A percentile compares a stretch with the other conserved stretches of the same genome.
These are phyloP conservation scores for Achaetomium macrosporum DNA, from an alignment of 2,329 filamentous ascomycete genomes.

Conservation along the genomic window DNA sequence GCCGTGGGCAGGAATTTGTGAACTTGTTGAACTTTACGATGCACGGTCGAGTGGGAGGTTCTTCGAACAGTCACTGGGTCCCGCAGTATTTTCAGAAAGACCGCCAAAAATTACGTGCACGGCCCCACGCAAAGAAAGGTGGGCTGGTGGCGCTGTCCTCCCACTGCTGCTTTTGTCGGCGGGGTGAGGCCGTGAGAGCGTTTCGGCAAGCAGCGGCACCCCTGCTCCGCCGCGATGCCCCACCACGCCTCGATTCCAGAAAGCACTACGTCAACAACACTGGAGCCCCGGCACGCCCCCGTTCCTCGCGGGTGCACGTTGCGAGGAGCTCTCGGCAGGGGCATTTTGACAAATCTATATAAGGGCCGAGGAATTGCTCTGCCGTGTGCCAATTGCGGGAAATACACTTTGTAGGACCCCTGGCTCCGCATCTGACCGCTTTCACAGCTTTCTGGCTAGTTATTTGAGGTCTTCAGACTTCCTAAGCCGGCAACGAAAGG, in stretches of 20 bases:
- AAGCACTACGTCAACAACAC: conserved; percentile 4
- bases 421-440: too few species aligned
- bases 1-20: not conserved
- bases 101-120: conserved; percentile 21
- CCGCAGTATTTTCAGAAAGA: conserved; percentile 21
- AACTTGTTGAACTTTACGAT: not conserved
- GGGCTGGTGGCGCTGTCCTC: conserved; percentile 20
- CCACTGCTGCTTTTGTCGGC: conserved; percentile 10
- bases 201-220: conserved; percentile 11
- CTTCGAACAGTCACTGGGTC: conserved; percentile 18
- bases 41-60: conserved; percentile 1
- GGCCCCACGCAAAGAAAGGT: conserved; percentile 8
- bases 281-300: too few species aligned
- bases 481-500: not conserved
- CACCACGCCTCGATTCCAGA: conserved; percentile 6
- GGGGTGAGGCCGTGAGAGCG: not conserved
- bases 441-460: too few species aligned
- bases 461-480: not conserved
- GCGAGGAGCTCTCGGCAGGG: conserved; percentile 4
- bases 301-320: not conserved
- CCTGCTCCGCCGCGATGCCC: conserved; percentile 1
- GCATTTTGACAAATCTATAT: not conserved
- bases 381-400: not conserved
- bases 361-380: not conserved
- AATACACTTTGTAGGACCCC: not conserved